Evolutionary conservation across 176 grass and related monocot species (phyloP).

Genomic region (Echinochloa phyllopogon): DNA sequence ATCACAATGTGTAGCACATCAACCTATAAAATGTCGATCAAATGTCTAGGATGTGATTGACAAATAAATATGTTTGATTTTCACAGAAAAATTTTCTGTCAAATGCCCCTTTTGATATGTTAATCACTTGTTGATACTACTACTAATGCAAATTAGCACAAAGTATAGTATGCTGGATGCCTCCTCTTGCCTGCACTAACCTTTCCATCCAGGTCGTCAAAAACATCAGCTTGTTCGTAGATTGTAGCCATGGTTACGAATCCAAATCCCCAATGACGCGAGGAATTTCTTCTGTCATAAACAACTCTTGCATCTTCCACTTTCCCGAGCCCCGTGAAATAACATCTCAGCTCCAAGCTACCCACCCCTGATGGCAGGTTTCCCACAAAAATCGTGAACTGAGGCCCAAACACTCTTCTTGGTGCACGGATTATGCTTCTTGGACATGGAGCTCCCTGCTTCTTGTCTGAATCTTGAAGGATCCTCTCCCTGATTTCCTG

Average conservation of each 20-base stretch:
- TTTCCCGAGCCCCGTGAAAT: background rate
- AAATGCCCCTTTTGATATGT: no score
- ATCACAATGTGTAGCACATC: no score
- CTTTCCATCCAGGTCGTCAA: background rate
- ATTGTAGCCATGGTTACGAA: background rate
- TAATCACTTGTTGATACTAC: no score
- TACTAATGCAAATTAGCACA: no score
- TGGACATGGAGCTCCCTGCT: background rate
- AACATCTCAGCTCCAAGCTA: background rate
- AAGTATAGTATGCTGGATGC: no score
- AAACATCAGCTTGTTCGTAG: background rate
- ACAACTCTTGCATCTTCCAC: background rate
- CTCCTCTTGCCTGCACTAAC: background rate
- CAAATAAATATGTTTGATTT: no score
- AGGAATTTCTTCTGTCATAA: background rate
- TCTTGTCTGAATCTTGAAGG: background rate
- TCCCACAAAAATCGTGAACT: background rate
- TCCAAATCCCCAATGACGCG: background rate
- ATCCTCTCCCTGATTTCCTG: background rate
- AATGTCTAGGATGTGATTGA: no score
- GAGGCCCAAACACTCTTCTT: background rate
- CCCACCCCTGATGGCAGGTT: background rate
- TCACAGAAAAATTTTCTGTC: no score
- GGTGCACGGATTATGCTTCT: background rate
- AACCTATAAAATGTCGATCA: no score